Conservation (phyloP, 2,329 filamentous ascomycete species). For the Xylariaceae sp. region DNA sequence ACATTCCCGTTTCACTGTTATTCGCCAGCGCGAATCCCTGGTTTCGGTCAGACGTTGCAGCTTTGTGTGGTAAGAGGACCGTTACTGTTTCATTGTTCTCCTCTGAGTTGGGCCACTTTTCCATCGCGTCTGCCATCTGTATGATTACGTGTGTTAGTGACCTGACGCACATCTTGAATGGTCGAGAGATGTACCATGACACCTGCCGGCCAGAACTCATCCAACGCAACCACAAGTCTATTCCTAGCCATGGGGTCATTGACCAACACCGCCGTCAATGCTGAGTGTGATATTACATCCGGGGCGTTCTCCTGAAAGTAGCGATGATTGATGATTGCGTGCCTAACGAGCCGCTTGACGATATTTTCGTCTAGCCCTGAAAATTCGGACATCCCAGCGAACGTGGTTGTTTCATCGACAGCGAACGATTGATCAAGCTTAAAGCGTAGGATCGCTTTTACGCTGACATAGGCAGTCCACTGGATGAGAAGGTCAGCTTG, state of each 20-base stretch:
- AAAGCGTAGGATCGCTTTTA: slow-evolving; percentile 20
- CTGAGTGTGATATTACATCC: slow-evolving; percentile 29
- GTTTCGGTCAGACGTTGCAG: background rate
- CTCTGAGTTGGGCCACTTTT: slow-evolving; percentile 27
- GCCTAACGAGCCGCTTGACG: slow-evolving; percentile 29
- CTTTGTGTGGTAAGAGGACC: background rate
- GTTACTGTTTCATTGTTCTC: slow-evolving; percentile 22
- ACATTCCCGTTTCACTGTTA: slow-evolving; percentile 24
- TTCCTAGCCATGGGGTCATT: slow-evolving; percentile 16
- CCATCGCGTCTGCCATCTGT: slow-evolving; percentile 23
- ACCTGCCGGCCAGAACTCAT: slow-evolving; percentile 23
- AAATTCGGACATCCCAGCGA: slow-evolving; percentile 15
- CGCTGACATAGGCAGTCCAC: slow-evolving; percentile 18
- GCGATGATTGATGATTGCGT: slow-evolving; percentile 29
- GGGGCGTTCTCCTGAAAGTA: slow-evolving; percentile 32
- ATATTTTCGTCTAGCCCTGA: slow-evolving; percentile 13
- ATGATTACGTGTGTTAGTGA: no score
- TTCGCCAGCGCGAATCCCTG: slow-evolving; percentile 25
- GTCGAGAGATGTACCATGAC: slow-evolving; percentile 12
- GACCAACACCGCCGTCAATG: slow-evolving; percentile 15
- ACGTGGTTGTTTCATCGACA: slow-evolving; percentile 11
- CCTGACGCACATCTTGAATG: background rate
- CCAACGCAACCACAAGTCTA: slow-evolving; percentile 21
- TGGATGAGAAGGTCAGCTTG: background rate
- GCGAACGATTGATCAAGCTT: slow-evolving; percentile 19